Percentiles rank a stretch among this genome's conserved stretches.
These are phyloP conservation scores for Chimonanthus praecox DNA, from an alignment of 164 flowering plant genomes.

Conservation along the genomic window DNA sequence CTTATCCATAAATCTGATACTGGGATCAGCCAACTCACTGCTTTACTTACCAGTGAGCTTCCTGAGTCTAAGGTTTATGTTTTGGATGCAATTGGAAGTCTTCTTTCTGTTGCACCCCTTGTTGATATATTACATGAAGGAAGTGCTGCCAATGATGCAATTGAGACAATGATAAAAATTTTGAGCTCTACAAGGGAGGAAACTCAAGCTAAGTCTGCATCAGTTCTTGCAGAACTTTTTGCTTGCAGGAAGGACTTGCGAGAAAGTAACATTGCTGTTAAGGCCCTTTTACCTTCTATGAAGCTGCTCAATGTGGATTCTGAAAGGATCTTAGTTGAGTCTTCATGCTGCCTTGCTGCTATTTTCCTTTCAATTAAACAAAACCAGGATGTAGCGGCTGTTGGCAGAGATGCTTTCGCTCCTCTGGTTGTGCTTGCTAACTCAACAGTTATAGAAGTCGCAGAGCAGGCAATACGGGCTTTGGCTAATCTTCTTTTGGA, in stretches of 20 bases:
- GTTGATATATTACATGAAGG: constrained; percentile 81
- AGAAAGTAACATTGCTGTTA: constrained; percentile 71
- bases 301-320: constrained; percentile 68
- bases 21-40: constrained; percentile 89
- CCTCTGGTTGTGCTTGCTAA: constrained; percentile 64
- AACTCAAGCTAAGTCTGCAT: constrained; percentile 90
- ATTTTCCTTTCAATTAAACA: constrained; percentile 81
- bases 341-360: constrained; percentile 79
- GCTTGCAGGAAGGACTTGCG: constrained; percentile 76
- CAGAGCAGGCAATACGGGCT: constrained; percentile 85
- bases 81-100: constrained; percentile 84
- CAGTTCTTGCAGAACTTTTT: constrained; percentile 80
- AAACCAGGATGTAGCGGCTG: constrained; percentile 66
- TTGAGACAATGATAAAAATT: constrained; percentile 88
- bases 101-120: constrained; percentile 80
- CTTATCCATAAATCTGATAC: constrained; percentile 96
- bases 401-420: constrained; percentile 67
- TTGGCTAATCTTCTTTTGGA: constrained; percentile 87
- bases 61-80: constrained; percentile 94
- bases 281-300: constrained; percentile 53
- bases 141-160: constrained; percentile 93
- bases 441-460: constrained; percentile 63
- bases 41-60: constrained; percentile 81
- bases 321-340: constrained; percentile 53
- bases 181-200: constrained; percentile 82